A percentile compares a stretch with the other conserved stretches of the same genome.
Conservation (phyloP, 352 stramenopile species). For the Phytophthora chlamydospora region DNA sequence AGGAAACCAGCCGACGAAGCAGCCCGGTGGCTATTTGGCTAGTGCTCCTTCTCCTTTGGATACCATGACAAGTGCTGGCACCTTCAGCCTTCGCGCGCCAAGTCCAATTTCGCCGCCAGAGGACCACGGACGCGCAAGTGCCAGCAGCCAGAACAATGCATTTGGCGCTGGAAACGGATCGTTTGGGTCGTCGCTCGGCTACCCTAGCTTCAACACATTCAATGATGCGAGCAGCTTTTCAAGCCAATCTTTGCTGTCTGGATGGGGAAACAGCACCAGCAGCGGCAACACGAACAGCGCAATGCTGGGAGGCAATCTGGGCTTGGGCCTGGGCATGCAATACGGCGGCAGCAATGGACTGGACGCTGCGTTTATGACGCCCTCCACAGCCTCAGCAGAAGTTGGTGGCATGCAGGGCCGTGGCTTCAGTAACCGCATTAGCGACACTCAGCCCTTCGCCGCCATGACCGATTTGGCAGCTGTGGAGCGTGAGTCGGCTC, state of each 20-base stretch:
- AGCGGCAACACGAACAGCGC: slow-evolving; percentile 17
- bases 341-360: slow-evolving; percentile 26
- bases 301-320: slow-evolving; percentile 18
- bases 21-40: slow-evolving; percentile 14
- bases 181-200: slow-evolving; percentile 60
- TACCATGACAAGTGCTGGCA: slow-evolving; percentile 22
- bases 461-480: slow-evolving; percentile 74
- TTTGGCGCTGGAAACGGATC: slow-evolving; percentile 43
- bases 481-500: slow-evolving; percentile 66
- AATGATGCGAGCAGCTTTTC: slow-evolving; percentile 51
- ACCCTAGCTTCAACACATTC: slow-evolving; percentile 71
- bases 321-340: slow-evolving; percentile 25
- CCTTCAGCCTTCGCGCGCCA: slow-evolving; percentile 40
- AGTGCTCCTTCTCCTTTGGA: slow-evolving; percentile 32
- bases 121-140: slow-evolving; percentile 12
- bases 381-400: slow-evolving; percentile 11
- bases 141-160: slow-evolving; percentile 31
- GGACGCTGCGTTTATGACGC: slow-evolving; percentile 22
- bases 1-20: slow-evolving; percentile 28
- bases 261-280: slow-evolving; percentile 53
- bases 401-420: slow-evolving; percentile 2
- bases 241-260: slow-evolving; percentile 44
- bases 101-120: slow-evolving; percentile 35
- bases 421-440: slow-evolving; percentile 9
- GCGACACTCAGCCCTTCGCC: slow-evolving; percentile 36